Evolutionary conservation across 2,329 filamentous ascomycete species (phyloP), one percentile per base, ranked within the genome.

Genomic region (Ceratocystis alfenasii): DNA sequence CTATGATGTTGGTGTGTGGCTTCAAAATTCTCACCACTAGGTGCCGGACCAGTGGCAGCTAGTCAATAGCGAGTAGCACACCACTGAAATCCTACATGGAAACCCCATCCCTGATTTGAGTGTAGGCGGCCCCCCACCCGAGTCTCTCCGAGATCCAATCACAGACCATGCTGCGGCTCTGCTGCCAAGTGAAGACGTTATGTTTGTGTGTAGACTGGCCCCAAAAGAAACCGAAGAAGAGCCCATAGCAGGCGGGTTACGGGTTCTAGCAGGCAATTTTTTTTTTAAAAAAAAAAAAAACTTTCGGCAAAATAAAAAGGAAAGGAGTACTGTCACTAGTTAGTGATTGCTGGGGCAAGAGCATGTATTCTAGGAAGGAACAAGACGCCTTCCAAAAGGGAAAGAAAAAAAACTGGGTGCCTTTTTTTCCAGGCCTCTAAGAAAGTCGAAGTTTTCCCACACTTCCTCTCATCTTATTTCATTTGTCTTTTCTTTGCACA

Each of bases 401-500:
- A 12, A 25, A 30, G 12, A 25, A 57, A 45, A 55, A 66, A 63
- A 50, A 45, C 33, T 64, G 33, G 63, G 53, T 65, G 63, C 63
- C 63, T 61, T 60, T 65, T 62, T 62, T 57, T 60, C 63, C 66
- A 62, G 57, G 66, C 63, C 36, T 44, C 63, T 20, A 20, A 17
- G 17, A 57, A 66, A 57, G 41, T 22, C 46, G 53, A 60, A 61
- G 48, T 65, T 65, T 65, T 60, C 53, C 53, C 60, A 55, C 63
- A 65, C 41, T 63, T 68, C 62, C 62, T 63, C 67, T 69, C 30
- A 15, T 62, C 50, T 57, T 65, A 36, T 62, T 62, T 65, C 60
- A 36, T 8, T 48, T 62, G 59, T 65, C 62, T 63, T 7, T 68
- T 71, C 74, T 73, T 74, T 72, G 69, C 55, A 41, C 36, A 59